Evolutionary conservation across 106 monocot species (phyloP), one percentile per base, ranked within the genome.

Genomic region (Phalaenopsis equestris): DNA sequence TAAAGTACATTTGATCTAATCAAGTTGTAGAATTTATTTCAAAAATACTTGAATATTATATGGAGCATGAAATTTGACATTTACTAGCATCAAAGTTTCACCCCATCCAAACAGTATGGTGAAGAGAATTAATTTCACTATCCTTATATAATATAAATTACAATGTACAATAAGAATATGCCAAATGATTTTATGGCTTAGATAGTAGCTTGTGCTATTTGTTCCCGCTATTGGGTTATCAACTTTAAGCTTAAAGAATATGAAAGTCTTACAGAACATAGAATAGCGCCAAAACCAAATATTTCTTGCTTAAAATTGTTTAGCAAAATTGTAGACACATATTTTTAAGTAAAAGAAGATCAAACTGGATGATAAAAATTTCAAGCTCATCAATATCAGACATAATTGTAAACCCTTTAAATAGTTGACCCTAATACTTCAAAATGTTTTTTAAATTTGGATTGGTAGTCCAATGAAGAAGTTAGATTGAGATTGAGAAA

Each of bases 341-440:
- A 79, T 79, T 14, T 55, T 64, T 39, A 41, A 79, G 42, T n/a
- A 42, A 17, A 79, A 17, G 19, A 65, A n/a, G 42, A 64, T 10
- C n/a, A 79, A 64, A 16, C 58, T 65, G 1, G 79, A 65, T 79
- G 79, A 79, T 18, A 65, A 65, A n/a, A 61, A 21, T 1, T 61
- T 1, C 61, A 61, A 49, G 1, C 49, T 49, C 10, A 49, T 49
- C 1, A 11, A 11, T 49, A 10, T 10, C 12, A 49, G 49, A 12
- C 6, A 45, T 6, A 45, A 45, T 4, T 45, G 6, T 45, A 45
- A 45, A 45, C 5, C 6, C 43, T 45, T 4, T 45, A 45, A 45
- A 45, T 45, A 45, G 3, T 45, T 45, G 0, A 45, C 6, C 43
- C 3, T 45, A 45, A 6, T 1, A 45, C 1, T 45, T 45, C 6